Conservation (phyloP, 1,139 yeast species). For the Candida sp. region DNA sequence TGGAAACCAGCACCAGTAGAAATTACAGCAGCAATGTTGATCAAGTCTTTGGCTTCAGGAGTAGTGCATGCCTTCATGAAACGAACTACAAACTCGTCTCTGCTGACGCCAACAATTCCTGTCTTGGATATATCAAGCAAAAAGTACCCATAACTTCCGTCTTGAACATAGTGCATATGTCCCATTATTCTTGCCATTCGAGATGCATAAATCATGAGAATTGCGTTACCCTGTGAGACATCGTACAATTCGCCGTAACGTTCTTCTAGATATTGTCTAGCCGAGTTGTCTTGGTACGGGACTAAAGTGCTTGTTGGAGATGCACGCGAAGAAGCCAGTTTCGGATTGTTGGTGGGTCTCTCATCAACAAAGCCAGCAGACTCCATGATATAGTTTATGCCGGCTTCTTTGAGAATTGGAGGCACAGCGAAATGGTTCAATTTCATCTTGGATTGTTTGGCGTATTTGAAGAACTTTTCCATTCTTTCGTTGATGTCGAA, state of each 20-base stretch:
- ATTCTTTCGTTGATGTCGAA: conserved; percentile 6
- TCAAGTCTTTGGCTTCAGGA: conserved; percentile 22
- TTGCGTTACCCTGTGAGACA: conserved; percentile 10
- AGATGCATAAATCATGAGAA: conserved; percentile 8
- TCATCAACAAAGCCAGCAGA: not conserved
- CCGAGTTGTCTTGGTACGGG: not conserved
- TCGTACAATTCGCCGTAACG: conserved; percentile 9
- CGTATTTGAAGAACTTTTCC: conserved; percentile 6
- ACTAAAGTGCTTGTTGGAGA: not conserved
- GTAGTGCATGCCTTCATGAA: conserved; percentile 19
- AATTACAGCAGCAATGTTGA: conserved; percentile 51
- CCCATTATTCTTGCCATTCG: conserved; percentile 14
- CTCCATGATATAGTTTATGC: conserved; percentile 2
- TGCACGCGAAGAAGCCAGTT: not conserved
- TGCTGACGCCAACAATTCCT: conserved; percentile 2
- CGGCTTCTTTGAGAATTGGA: not conserved
- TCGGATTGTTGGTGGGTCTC: not conserved
- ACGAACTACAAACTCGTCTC: conserved; percentile 13
- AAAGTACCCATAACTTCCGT: conserved; percentile 4
- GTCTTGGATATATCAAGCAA: conserved; percentile 5
- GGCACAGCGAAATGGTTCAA: conserved; percentile 10
- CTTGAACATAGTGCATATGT: conserved; percentile 7
- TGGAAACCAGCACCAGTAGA: conserved; percentile 45
- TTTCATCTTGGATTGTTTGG: conserved; percentile 8
- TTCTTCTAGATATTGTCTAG: not conserved